Conservation (phyloP, 495 filamentous ascomycete species). For the Trichoderma gamsii region DNA sequence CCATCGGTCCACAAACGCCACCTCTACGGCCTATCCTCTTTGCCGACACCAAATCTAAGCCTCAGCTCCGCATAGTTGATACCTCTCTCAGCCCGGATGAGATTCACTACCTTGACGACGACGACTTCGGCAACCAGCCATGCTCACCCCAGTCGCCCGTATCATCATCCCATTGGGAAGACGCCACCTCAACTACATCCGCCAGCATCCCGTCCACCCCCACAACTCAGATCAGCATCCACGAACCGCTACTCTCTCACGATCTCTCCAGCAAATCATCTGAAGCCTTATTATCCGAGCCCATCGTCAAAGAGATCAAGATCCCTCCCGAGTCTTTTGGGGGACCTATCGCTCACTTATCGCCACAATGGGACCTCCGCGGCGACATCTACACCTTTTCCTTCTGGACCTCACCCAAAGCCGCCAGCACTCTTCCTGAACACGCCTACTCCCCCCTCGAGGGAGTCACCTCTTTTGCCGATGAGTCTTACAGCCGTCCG, state of each 20-base stretch:
- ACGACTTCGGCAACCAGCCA: not conserved
- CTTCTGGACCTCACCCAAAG: conserved; percentile 28
- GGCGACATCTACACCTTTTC: conserved; percentile 33
- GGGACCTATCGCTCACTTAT: conserved; percentile 19
- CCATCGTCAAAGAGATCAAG: not conserved
- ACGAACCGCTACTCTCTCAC: not conserved
- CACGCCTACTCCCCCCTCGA: conserved; percentile 40
- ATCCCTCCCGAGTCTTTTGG: not conserved
- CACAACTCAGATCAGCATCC: not conserved
- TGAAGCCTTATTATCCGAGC: not conserved
- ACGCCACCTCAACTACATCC: not conserved
- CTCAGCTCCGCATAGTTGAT: not conserved
- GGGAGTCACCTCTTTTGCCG: conserved; percentile 27
- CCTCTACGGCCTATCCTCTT: not conserved
- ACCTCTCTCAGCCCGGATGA: conserved; percentile 1
- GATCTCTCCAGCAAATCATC: not conserved
- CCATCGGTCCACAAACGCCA: not conserved
- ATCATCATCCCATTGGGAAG: not conserved
- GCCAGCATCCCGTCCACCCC: conserved; percentile 6
- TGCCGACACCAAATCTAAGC: not conserved
- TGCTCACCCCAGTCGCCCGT: not conserved
- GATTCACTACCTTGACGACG: not conserved
- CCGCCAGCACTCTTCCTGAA: conserved; percentile 23
- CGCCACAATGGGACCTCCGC: conserved; percentile 39
- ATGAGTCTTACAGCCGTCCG: conserved; percentile 24